phyloP scores from a whole-genome alignment of 2,329 filamentous ascomycete species.

The Colletotrichum kahawae region DNA sequence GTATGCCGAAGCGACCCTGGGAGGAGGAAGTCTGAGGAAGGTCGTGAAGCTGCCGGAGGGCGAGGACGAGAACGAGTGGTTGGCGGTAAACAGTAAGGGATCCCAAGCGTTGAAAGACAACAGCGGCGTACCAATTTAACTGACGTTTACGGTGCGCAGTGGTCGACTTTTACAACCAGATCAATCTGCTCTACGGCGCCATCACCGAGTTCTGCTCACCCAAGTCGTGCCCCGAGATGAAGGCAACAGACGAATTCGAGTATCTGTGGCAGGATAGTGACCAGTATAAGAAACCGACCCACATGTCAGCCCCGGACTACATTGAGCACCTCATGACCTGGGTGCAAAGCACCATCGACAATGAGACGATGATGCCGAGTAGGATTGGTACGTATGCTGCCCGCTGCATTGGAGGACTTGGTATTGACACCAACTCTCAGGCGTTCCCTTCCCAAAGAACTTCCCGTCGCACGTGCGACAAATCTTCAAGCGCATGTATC shows the following conservation, averaged over 20 bases:
- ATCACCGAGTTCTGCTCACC: conserved; percentile 99
- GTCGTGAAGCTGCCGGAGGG: conserved; percentile 97
- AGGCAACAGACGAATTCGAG: conserved; percentile 99
- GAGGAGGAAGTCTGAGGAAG: conserved; percentile 92
- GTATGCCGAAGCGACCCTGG: conserved; percentile 96
- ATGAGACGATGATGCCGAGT: conserved; percentile 93
- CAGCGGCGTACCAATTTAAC: conserved; percentile 2
- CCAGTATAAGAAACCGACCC: conserved; percentile 93
- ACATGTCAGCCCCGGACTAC: conserved; percentile 96
- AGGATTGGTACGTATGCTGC: conserved; percentile 69
- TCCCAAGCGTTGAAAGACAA: background rate
- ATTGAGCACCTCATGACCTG: conserved; percentile 98
- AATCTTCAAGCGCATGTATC: conserved; percentile 98
- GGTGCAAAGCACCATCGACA: conserved; percentile 95
- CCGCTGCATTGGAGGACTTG: too few relatives aligned
- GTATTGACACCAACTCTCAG: conserved; percentile 41
- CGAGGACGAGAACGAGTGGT: conserved; percentile 97
- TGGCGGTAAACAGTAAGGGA: conserved; percentile 90
- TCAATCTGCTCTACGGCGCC: conserved; percentile 97
- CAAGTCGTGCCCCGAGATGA: conserved; percentile 98
- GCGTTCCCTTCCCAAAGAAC: conserved; percentile 92
- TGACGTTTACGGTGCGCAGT: conserved; percentile 59
- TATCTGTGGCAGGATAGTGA: conserved; percentile 98
- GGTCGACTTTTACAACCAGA: conserved; percentile 99
- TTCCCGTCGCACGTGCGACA: conserved; percentile 90